These are phyloP conservation scores for Phaeosphaeriaceae sp. DNA, from an alignment of 2,329 filamentous ascomycete genomes.

Conservation along the genomic window DNA sequence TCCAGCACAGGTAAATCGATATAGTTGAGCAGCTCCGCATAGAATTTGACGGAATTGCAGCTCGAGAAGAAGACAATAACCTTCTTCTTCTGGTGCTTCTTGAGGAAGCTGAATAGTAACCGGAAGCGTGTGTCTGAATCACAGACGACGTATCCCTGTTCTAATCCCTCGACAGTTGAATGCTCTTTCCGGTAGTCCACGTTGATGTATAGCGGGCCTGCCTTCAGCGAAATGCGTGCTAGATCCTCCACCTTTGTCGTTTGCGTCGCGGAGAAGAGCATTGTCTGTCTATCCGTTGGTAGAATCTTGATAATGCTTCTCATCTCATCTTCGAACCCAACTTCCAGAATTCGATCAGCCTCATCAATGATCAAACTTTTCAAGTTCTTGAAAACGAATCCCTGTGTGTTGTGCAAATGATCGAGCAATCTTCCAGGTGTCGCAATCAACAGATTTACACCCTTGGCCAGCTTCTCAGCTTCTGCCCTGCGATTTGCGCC, in stretches of 20 bases:
- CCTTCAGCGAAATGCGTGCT: constrained; percentile 87
- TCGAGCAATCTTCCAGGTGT: constrained; percentile 92
- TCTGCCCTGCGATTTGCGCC: constrained; percentile 91
- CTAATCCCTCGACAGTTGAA: constrained; percentile 89
- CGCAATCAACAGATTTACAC: constrained; percentile 92
- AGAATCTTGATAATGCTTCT: constrained; percentile 94
- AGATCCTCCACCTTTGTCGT: constrained; percentile 98
- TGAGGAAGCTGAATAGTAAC: constrained; percentile 91
- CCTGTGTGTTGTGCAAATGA: constrained; percentile 89
- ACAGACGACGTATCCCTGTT: constrained; percentile 95
- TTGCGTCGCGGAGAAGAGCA: constrained; percentile 98
- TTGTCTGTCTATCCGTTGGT: constrained; percentile 84
- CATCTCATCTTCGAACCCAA: constrained; percentile 99
- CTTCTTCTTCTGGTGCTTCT: constrained; percentile 92
- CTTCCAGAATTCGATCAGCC: constrained; percentile 93
- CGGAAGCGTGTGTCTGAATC: constrained; percentile 94
- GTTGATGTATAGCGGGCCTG: constrained; percentile 94
- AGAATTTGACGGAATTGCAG: constrained; percentile 94
- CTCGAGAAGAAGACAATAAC: constrained; percentile 91
- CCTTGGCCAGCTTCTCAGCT: constrained; percentile 91
- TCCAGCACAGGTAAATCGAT: constrained; percentile 90
- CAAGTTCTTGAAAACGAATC: constrained; percentile 90
- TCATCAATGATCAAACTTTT: constrained; percentile 95
- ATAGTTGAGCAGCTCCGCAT: constrained; percentile 92
- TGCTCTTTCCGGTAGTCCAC: constrained; percentile 89